These are phyloP conservation scores for Quercus suber DNA, from an alignment of 306 rosid genomes.

Conservation along the genomic window DNA sequence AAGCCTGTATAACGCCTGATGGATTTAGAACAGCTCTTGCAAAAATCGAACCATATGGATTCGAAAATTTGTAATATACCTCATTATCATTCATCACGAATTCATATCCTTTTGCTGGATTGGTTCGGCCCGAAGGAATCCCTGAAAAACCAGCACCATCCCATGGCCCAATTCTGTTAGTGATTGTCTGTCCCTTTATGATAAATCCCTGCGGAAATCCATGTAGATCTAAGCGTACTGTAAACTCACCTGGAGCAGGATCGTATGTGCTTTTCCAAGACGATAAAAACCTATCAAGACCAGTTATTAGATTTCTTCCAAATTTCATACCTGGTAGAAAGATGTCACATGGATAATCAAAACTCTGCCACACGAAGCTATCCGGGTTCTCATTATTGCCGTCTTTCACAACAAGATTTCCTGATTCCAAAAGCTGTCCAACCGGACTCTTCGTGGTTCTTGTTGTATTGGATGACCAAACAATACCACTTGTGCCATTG, in stretches of 20 bases:
- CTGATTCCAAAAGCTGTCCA: slow-evolving; percentile 27
- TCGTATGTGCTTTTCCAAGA: slow-evolving; percentile 42
- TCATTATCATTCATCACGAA: slow-evolving; percentile 19
- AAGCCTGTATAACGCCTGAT: slow-evolving; percentile 13
- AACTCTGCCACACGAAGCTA: slow-evolving; percentile 39
- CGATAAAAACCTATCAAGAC: slow-evolving; percentile 17
- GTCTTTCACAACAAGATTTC: slow-evolving; percentile 38
- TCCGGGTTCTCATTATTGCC: slow-evolving; percentile 1
- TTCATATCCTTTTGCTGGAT: neutral
- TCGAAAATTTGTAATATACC: neutral
- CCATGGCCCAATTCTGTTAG: slow-evolving; percentile 1
- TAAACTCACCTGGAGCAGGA: slow-evolving; percentile 33
- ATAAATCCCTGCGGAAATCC: neutral
- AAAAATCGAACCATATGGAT: neutral
- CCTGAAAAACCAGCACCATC: slow-evolving; percentile 14
- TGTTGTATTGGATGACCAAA: slow-evolving; percentile 14
- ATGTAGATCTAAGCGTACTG: neutral
- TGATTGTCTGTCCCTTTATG: neutral
- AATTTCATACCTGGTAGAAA: slow-evolving; percentile 43
- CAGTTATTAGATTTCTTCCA: slow-evolving; percentile 33
- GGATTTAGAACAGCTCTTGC: slow-evolving; percentile 6
- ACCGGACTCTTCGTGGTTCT: slow-evolving; percentile 5
- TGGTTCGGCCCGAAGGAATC: neutral
- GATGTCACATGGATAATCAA: slow-evolving; percentile 53
- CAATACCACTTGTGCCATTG: neutral